Conservation (phyloP, 2,329 filamentous ascomycete genomes). For the Berkeleyomyces rouxiae region DNA sequence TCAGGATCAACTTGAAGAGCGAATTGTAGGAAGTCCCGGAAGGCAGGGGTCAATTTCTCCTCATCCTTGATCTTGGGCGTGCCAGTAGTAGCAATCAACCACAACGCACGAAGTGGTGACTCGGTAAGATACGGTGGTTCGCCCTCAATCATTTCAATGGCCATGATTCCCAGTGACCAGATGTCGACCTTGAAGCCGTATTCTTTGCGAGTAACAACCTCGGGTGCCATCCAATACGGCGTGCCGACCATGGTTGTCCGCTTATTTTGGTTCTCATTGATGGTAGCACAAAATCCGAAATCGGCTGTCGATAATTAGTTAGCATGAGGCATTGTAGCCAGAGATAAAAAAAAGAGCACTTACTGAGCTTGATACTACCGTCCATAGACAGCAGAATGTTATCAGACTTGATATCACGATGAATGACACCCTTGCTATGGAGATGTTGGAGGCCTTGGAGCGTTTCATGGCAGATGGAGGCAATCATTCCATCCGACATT, state of each 20-base stretch:
- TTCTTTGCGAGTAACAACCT: conserved; percentile 93
- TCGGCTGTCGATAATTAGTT: conserved; percentile 48
- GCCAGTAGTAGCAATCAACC: conserved; percentile 91
- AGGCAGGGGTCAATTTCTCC: conserved; percentile 60
- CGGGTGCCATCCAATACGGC: conserved; percentile 98
- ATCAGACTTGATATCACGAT: conserved; percentile 97
- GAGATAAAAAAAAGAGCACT: conserved; percentile 22
- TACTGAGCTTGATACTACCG: conserved; percentile 94
- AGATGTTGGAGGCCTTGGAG: conserved; percentile 83
- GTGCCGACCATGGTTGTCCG: conserved; percentile 98
- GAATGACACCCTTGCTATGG: conserved; percentile 94
- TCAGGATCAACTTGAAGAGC: conserved; percentile 94
- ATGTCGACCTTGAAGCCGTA: conserved; percentile 98
- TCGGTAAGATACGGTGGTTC: conserved; percentile 95
- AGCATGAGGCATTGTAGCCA: background rate
- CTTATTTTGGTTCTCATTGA: conserved; percentile 94
- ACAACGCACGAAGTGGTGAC: conserved; percentile 79
- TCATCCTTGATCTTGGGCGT: conserved; percentile 93
- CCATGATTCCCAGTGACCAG: conserved; percentile 98
- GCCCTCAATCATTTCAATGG: conserved; percentile 98
- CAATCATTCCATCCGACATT: conserved; percentile 96
- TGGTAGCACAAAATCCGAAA: conserved; percentile 96
- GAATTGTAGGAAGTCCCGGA: conserved; percentile 82
- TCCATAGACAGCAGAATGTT: conserved; percentile 90
- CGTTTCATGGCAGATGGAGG: conserved; percentile 86